Conservation (phyloP, 345 rosid species). For the Salix koriyanagi region DNA sequence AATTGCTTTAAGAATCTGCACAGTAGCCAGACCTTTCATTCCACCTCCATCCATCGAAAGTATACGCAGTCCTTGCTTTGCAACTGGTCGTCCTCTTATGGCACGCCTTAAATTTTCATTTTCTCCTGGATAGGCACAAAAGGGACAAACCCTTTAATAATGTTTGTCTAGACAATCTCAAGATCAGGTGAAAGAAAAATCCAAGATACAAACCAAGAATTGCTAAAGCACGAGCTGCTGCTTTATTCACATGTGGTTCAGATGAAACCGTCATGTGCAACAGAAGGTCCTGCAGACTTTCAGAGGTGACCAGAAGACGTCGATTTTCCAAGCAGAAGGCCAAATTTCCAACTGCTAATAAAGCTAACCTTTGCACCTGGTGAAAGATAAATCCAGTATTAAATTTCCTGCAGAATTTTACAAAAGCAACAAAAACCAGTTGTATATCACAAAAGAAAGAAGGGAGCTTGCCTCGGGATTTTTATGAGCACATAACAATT, state of each 20-base stretch:
- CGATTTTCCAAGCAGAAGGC: conserved; percentile 94
- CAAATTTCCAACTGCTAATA: conserved; percentile 90
- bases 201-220: conserved; percentile 66
- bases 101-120: conserved; percentile 90
- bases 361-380: conserved; percentile 87
- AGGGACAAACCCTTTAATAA: background rate
- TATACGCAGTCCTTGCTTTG: conserved; percentile 91
- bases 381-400: conserved; percentile 19
- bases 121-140: conserved; percentile 61
- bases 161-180: conserved; percentile 2
- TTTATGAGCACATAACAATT: conserved; percentile 73
- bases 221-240: conserved; percentile 97
- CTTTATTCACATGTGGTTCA: conserved; percentile 84
- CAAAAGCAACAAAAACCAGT: conserved; percentile 10
- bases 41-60: conserved; percentile 99
- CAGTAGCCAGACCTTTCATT: conserved; percentile 98
- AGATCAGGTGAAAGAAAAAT: background rate
- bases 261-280: conserved; percentile 74
- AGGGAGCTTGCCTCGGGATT: conserved; percentile 65
- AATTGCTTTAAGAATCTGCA: conserved; percentile 92
- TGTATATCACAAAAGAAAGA: background rate
- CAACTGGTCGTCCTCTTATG: conserved; percentile 78
- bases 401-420: conserved; percentile 11
- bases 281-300: conserved; percentile 87
- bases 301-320: conserved; percentile 79